Conservation (phyloP, 768 basidiomycete genomes). For the Leccinum truebloodii region DNA sequence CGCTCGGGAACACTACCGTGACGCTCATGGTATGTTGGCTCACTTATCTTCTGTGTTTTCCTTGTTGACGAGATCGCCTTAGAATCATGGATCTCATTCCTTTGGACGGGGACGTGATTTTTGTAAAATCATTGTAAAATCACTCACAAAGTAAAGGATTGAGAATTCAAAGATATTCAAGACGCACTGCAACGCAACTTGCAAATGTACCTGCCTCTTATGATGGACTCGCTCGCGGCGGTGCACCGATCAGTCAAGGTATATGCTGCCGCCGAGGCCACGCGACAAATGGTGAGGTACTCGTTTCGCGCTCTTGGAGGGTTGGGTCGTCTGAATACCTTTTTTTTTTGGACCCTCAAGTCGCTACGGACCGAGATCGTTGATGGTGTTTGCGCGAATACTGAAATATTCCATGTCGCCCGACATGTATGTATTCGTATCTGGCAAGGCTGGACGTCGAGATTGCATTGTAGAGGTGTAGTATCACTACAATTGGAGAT, state of each 20-base stretch:
- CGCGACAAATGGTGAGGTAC: slow-evolving; percentile 66
- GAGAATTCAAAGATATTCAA: slow-evolving; percentile 36
- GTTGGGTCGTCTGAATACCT: slow-evolving; percentile 17
- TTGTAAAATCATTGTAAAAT: no score
- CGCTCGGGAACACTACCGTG: no score
- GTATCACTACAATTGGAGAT: not conserved
- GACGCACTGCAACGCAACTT: slow-evolving; percentile 88
- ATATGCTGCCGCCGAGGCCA: slow-evolving; percentile 70
- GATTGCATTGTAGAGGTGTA: slow-evolving; percentile 57
- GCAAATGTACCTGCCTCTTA: slow-evolving; percentile 81
- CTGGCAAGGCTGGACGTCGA: slow-evolving; percentile 84
- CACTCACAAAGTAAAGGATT: no score
- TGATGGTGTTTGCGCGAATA: slow-evolving; percentile 88
- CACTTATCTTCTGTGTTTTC: no score
- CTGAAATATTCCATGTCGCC: slow-evolving; percentile 88
- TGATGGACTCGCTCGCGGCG: slow-evolving; percentile 89
- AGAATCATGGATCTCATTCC: no score
- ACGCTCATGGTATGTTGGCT: no score
- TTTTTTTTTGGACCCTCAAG: slow-evolving; percentile 49
- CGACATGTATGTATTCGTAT: slow-evolving; percentile 78
- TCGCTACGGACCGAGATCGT: slow-evolving; percentile 74
- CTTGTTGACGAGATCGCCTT: no score
- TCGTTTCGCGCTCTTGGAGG: slow-evolving; percentile 9
- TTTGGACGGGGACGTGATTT: no score
- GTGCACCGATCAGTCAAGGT: slow-evolving; percentile 78